Conservation (phyloP, 163 green algal species). For the Trebouxiophyceae sp. region DNA sequence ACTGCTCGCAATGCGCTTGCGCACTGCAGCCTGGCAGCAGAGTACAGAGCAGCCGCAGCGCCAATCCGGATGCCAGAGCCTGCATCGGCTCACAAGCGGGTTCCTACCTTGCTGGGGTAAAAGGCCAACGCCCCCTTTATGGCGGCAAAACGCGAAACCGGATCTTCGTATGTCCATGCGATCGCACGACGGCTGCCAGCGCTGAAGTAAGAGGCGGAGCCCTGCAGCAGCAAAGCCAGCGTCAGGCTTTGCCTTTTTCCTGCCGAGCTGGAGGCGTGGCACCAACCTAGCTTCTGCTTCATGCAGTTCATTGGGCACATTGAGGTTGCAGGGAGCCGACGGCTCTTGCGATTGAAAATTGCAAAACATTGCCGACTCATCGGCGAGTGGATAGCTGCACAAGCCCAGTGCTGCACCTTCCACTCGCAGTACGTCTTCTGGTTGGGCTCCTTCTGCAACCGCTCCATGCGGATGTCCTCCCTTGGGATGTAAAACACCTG, state of each 20-base stretch:
- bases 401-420: constrained; percentile 13
- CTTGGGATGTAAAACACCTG: constrained; percentile 22
- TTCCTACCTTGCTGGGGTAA: constrained; percentile 10
- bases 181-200: not conserved
- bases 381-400: not conserved
- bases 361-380: not conserved
- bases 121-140: constrained; percentile 16
- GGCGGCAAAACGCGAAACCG: constrained; percentile 7
- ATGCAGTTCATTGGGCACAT: too few species aligned
- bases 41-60: too few species aligned
- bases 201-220: constrained; percentile 21
- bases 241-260: not conserved
- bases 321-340: too few species aligned
- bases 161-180: constrained; percentile 21
- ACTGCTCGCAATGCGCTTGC: too few species aligned
- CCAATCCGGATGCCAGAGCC: too few species aligned
- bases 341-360: not conserved
- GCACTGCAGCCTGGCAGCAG: too few species aligned
- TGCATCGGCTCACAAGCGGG: too few species aligned
- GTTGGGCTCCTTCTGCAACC: not conserved
- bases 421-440: constrained; percentile 22
- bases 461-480: not conserved
- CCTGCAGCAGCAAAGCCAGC: not conserved
- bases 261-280: not conserved
- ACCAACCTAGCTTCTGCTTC: not conserved